Percentiles rank a stretch among this genome's conserved stretches.
Conservation (phyloP, 148 eudicot genomes). For the Chenopodium berlandieri region DNA sequence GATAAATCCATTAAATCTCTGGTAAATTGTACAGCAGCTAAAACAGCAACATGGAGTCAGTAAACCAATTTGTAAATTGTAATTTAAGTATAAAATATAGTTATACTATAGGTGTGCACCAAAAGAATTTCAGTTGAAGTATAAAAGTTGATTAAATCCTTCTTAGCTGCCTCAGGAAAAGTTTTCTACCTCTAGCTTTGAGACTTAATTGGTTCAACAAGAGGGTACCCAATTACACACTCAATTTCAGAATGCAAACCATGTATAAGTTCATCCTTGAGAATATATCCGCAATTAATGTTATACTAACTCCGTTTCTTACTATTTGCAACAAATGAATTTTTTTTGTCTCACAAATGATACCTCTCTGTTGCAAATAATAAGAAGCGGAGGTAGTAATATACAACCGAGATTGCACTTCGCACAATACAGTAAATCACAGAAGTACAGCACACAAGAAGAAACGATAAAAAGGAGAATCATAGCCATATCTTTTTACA, state of each 20-base stretch:
- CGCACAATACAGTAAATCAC: neutral
- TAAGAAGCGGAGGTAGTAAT: no score
- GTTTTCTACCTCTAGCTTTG: neutral
- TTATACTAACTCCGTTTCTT: no score
- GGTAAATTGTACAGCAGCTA: neutral
- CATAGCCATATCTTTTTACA: neutral
- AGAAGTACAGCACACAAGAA: neutral
- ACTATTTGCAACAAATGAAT: no score
- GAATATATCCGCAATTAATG: neutral
- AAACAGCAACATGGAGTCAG: neutral
- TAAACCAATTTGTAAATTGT: neutral
- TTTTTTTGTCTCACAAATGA: no score
- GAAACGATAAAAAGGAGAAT: neutral
- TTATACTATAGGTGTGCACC: neutral
- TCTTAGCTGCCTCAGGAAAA: neutral
- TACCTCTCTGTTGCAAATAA: no score
- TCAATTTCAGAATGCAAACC: neutral
- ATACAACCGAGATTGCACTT: no score
- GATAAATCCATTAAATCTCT: constrained; percentile 9
- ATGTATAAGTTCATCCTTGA: neutral
- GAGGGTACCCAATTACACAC: neutral
- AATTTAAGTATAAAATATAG: neutral
- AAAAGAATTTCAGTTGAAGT: neutral
- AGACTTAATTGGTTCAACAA: neutral
- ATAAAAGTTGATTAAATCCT: neutral